These are phyloP conservation scores for Salix koriyanagi DNA, from an alignment of 345 rosid genomes.

Conservation along the genomic window DNA sequence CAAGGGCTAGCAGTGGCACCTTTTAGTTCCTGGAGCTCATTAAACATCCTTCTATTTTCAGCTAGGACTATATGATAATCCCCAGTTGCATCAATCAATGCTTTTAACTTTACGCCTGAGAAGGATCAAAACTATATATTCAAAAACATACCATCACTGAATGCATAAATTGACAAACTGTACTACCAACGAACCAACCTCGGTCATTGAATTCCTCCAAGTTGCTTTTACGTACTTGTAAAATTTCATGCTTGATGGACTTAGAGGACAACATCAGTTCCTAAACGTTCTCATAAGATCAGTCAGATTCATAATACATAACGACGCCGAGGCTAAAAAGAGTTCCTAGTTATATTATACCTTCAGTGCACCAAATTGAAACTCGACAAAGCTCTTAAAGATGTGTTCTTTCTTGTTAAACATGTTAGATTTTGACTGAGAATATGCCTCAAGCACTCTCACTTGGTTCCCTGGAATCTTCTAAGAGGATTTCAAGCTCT, in stretches of 20 bases:
- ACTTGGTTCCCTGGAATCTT: too few relatives aligned
- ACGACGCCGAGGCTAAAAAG: not conserved
- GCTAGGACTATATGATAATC: constrained; percentile 66
- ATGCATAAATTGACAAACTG: constrained; percentile 1
- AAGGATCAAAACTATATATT: not conserved
- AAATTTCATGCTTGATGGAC: constrained; percentile 64
- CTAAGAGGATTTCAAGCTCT: too few relatives aligned
- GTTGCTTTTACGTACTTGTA: too few relatives aligned
- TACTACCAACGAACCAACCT: constrained; percentile 33
- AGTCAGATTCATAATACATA: constrained; percentile 6
- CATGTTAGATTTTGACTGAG: too few relatives aligned
- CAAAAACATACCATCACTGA: not conserved
- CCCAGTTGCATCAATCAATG: constrained; percentile 56
- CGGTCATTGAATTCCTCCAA: constrained; percentile 48
- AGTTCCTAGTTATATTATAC: constrained; percentile 32
- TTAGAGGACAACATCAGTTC: constrained; percentile 52
- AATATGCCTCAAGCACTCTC: too few relatives aligned
- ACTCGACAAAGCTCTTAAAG: not conserved
- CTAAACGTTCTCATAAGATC: constrained; percentile 36
- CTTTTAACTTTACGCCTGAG: constrained; percentile 55
- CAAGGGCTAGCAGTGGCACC: constrained; percentile 35
- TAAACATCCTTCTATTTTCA: constrained; percentile 76
- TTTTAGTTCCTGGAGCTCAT: constrained; percentile 90
- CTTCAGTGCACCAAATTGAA: constrained; percentile 50
- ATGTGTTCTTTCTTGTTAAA: too few relatives aligned